Base-by-base conservation (phyloP, 257 asterid species). In the Rehmannia glutinosa region DNA sequence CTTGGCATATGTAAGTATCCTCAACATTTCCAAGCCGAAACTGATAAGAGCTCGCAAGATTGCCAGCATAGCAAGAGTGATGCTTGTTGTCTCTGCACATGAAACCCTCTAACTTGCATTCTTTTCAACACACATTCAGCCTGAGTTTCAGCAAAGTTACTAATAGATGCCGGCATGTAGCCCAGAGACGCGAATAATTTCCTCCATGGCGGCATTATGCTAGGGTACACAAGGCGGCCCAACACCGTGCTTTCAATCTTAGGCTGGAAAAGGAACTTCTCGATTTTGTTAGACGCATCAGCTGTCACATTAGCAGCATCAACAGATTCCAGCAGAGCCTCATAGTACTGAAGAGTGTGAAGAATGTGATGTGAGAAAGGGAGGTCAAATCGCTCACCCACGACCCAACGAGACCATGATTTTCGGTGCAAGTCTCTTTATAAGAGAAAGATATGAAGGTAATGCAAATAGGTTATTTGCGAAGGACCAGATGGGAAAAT, bases 1-100 rank as follows among this genome's bases (percentile, higher is more conserved):
- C n/a, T n/a, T n/a, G n/a, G n/a, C n/a, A n/a, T n/a, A n/a, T n/a
- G n/a, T n/a, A n/a, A 53, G 28, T 17, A 64, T 19, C 42, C 49
- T 84, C 71, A 84, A 66, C 86, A 85, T 56, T 70, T 82, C 91
- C 91, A 85, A 53, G 75, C 68, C 5, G 80, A 62, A 38, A 75
- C 80, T 5, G 88, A 73, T 70, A 85, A 49, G 33, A 85, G 77
- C 80, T 73, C 84, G 12, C 71, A 64, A 11, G 33, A 74, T 66
- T 85, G 78, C 91, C 87, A 85, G 64, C 67, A 73, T 20, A 85
- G 73, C 73, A 76, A 70, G 7, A 85, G 81, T 9, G 84, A 77
- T 0, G 77, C 75, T 62, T 80, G 84, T 21, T 74, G 71, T 73
- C 68, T 82, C 75, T 82, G 81, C 0, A 80, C 83, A 3, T 72